Evolutionary conservation across 2,329 filamentous ascomycete genomes (phyloP).

Genomic region (Ilyonectria destructans): DNA sequence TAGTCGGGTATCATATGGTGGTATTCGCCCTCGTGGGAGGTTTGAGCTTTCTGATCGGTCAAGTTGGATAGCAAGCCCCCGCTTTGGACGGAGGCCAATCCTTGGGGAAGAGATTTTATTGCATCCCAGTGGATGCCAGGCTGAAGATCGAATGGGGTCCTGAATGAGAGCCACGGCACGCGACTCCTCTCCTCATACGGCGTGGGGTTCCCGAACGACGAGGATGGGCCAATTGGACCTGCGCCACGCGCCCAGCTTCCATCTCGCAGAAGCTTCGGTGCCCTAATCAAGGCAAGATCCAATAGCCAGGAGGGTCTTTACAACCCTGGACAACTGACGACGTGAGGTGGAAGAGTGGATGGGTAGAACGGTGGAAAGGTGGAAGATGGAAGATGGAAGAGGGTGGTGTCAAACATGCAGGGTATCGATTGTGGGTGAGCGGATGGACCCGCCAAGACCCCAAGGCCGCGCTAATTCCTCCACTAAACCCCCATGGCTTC

Average conservation of each 20-base stretch:
- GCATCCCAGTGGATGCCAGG: not conserved
- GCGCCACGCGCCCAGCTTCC: slow-evolving; percentile 26
- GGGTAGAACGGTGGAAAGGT: too few relatives aligned
- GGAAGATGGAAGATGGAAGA: too few relatives aligned
- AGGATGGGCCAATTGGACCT: slow-evolving; percentile 36
- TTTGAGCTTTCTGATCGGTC: slow-evolving; percentile 22
- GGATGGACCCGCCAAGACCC: slow-evolving; percentile 8
- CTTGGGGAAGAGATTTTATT: not conserved
- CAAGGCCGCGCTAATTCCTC: not conserved
- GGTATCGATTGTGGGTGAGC: not conserved
- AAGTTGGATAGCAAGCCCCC: slow-evolving; percentile 4
- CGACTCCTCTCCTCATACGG: slow-evolving; percentile 41
- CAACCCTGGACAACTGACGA: not conserved
- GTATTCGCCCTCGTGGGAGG: slow-evolving; percentile 21
- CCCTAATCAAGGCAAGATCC: slow-evolving; percentile 30
- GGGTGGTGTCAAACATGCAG: not conserved
- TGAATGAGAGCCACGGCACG: slow-evolving; percentile 29
- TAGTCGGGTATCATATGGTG: not conserved
- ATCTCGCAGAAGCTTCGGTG: slow-evolving; percentile 20
- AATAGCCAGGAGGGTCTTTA: not conserved
- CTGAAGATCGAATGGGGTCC: slow-evolving; percentile 2
- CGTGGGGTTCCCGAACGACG: not conserved
- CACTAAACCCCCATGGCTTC: not conserved
- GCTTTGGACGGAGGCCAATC: not conserved
- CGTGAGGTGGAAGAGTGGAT: not conserved